A percentile compares a stretch with the other conserved stretches of the same genome.
phyloP scores from a whole-genome alignment of 306 rosid species.

The Corylus heterophylla region DNA sequence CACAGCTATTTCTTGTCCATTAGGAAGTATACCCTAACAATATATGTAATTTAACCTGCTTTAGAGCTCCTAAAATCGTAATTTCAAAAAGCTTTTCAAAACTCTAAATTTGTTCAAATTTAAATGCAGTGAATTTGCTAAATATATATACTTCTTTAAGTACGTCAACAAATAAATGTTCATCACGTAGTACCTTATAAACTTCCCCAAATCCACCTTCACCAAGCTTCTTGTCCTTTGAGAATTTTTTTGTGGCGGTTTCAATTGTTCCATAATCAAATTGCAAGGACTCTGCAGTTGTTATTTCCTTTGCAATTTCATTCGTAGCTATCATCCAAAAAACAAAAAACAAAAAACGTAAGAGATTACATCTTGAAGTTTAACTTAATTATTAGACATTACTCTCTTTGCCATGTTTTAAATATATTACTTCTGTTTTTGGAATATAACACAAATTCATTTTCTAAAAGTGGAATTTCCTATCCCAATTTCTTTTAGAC shows the following conservation, averaged over 20 bases:
- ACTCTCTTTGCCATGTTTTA: too few relatives aligned
- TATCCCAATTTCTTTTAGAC: too few relatives aligned
- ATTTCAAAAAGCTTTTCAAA: background rate
- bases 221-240: conserved; percentile 25
- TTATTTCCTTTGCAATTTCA: conserved; percentile 9
- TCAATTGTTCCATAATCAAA: conserved; percentile 23
- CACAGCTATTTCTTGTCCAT: conserved; percentile 27
- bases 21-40: conserved; percentile 28
- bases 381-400: too few relatives aligned
- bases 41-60: background rate
- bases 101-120: background rate
- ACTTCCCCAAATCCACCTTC: conserved; percentile 36
- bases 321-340: background rate
- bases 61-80: background rate
- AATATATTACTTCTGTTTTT: too few relatives aligned
- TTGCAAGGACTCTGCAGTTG: conserved; percentile 17
- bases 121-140: background rate
- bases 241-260: conserved; percentile 29
- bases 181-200: conserved; percentile 16
- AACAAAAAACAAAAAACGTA: background rate
- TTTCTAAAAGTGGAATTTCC: too few relatives aligned
- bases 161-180: background rate
- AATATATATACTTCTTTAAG: background rate
- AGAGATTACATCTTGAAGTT: background rate
- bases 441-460: too few relatives aligned